These are phyloP conservation scores for Hawksworthiomyces lignivorus DNA, from an alignment of 2,329 filamentous ascomycete genomes.

Conservation along the genomic window DNA sequence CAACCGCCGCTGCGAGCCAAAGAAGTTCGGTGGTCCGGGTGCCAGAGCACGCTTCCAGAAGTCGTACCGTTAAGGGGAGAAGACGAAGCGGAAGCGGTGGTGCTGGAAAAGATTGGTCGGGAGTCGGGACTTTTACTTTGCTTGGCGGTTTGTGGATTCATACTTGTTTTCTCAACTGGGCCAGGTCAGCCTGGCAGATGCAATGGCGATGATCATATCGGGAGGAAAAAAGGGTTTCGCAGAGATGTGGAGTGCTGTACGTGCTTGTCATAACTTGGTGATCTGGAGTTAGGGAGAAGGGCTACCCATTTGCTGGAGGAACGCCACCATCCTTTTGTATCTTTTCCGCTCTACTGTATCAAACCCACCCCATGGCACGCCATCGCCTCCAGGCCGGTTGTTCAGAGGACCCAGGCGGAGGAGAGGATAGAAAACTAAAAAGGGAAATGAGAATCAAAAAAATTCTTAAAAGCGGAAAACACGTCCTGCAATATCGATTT, in stretches of 20 bases:
- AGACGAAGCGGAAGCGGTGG: too few species aligned
- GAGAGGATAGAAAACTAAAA: slow-evolving; percentile 16
- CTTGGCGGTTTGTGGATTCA: too few species aligned
- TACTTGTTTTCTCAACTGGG: too few species aligned
- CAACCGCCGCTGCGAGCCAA: slow-evolving; percentile 98
- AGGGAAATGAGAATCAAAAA: neutral
- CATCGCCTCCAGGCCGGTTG: slow-evolving; percentile 33
- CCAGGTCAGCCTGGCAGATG: neutral
- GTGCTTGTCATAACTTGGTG: slow-evolving; percentile 8
- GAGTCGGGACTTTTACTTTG: too few species aligned
- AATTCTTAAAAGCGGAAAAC: too few species aligned
- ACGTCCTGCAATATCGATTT: too few species aligned
- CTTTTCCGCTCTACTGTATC: slow-evolving; percentile 24
- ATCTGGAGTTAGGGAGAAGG: slow-evolving; percentile 11
- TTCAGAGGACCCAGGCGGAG: slow-evolving; percentile 46
- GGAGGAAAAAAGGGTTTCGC: slow-evolving; percentile 6
- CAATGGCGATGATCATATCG: slow-evolving; percentile 1
- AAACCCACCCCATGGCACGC: slow-evolving; percentile 34
- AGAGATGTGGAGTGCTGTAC: slow-evolving; percentile 7
- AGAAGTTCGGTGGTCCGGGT: slow-evolving; percentile 93
- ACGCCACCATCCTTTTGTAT: slow-evolving; percentile 25
- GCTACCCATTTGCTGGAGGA: slow-evolving; percentile 14
- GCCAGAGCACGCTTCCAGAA: slow-evolving; percentile 97
- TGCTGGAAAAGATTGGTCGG: too few species aligned
- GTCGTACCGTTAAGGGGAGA: slow-evolving; percentile 79